Evolutionary conservation across 1,284 basidiomycete species (phyloP), one percentile per base, ranked within the genome.

Genomic region (Cutaneotrichosporon sp.): DNA sequence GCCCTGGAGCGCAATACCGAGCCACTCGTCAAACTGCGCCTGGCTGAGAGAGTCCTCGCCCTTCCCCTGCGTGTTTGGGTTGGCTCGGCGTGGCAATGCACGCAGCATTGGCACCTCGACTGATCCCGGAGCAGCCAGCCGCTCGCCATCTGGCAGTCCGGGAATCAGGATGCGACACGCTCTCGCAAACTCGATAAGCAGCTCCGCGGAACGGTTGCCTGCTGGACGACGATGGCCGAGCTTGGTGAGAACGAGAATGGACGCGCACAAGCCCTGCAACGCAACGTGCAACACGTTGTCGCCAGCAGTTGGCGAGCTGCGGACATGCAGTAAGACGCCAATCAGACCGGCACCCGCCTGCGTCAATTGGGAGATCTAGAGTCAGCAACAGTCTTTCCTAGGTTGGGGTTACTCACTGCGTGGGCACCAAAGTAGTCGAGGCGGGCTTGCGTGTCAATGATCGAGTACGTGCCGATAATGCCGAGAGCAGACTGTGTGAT

Each of bases 81-180:
- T 64, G 9, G 61, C 32, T 34, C 65, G 60, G 18, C 72, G 65
- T 11, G 72, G 72, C 34, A 74, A 61, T 1, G 70, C 66, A 13
- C 69, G 69, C 22, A 74, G 67, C 72, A 74, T 73, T 0, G 73
- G 73, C n/a, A 74, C 72, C 31, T 73, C 71, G 60, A 73, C 69
- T 8, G 62, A 59, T 46, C 58, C 61, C 18, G 42, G 32, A 22
- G 59, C 50, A 10, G 56, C 26, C 51, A 66, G 60, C 56, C 58
- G 63, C 51, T 30, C 49, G n/a, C 42, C 62, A 47, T 59, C 62
- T 18, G 68, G 65, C 10, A 66, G 52, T 9, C 63, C 68, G 7
- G 65, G 65, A 34, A 75, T 67, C 16, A 66, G 58, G 57, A 75
- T 68, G 7, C 66, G 66, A 46, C 72, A 75, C 8, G 71, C 72